Evolutionary conservation across 345 rosid genomes (phyloP).

Genomic region (Balakata baccata): DNA sequence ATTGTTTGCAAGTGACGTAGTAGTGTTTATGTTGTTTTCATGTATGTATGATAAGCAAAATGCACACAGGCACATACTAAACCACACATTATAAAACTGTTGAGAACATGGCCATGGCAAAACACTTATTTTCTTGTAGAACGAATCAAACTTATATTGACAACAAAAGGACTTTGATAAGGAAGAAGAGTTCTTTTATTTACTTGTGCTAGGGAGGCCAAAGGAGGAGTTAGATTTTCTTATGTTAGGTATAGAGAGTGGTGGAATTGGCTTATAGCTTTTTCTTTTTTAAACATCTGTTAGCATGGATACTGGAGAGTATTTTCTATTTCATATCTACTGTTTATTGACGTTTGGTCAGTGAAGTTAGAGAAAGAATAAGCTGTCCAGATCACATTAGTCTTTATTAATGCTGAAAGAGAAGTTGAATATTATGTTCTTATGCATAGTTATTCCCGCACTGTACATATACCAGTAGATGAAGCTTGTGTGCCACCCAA

Average conservation of each 20-base stretch:
- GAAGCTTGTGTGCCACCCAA: neutral
- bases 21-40: neutral
- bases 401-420: neutral
- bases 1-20: neutral
- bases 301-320: neutral
- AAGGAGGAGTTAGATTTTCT: neutral
- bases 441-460: neutral
- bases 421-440: neutral
- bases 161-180: neutral
- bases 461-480: neutral
- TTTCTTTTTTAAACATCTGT: too few species aligned
- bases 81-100: neutral
- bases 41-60: neutral
- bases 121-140: neutral
- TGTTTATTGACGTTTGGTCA: neutral
- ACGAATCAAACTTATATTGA: constrained; percentile 1
- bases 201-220: neutral
- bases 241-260: neutral
- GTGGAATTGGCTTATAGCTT: neutral
- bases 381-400: neutral
- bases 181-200: neutral
- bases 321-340: neutral
- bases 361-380: neutral
- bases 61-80: neutral
- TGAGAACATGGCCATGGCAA: neutral